Evolutionary conservation across 2,329 filamentous ascomycete species (phyloP).

Genomic region (Phialophora macrospora): DNA sequence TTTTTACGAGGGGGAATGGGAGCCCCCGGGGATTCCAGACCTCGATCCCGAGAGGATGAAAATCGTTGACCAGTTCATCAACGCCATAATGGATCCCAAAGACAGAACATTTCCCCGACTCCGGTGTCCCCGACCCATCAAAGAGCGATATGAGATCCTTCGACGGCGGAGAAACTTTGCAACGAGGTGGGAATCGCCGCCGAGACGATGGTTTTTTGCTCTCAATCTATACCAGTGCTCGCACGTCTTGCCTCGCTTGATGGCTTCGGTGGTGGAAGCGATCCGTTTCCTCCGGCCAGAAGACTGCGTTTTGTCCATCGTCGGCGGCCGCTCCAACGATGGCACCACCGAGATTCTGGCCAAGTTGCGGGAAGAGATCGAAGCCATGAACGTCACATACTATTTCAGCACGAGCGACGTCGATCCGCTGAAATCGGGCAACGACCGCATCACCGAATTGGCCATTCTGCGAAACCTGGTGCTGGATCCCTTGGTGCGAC

Average conservation of each 20-base stretch:
- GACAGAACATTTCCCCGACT: slow-evolving; percentile 13
- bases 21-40: slow-evolving; percentile 11
- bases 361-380: slow-evolving; percentile 49
- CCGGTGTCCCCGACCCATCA: slow-evolving; percentile 34
- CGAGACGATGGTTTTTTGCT: slow-evolving; percentile 52
- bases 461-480: slow-evolving; percentile 60
- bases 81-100: slow-evolving; percentile 11
- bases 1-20: slow-evolving; percentile 18
- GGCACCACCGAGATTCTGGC: slow-evolving; percentile 59
- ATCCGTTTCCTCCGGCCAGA: slow-evolving; percentile 58
- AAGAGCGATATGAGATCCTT: slow-evolving; percentile 15
- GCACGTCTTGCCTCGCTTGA: slow-evolving; percentile 55
- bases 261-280: slow-evolving; percentile 59
- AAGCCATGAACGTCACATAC: slow-evolving; percentile 39
- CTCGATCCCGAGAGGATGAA: slow-evolving; percentile 5
- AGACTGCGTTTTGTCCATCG: slow-evolving; percentile 59
- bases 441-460: slow-evolving; percentile 55
- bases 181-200: slow-evolving; percentile 17
- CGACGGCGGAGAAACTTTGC: slow-evolving; percentile 42
- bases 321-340: slow-evolving; percentile 62
- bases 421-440: slow-evolving; percentile 48
- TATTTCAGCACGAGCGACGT: slow-evolving; percentile 47
- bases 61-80: slow-evolving; percentile 15
- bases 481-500: slow-evolving; percentile 52
- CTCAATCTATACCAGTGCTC: slow-evolving; percentile 57